These are phyloP conservation scores for Fusarium stilboides DNA, from an alignment of 2,329 filamentous ascomycete genomes.

Conservation along the genomic window DNA sequence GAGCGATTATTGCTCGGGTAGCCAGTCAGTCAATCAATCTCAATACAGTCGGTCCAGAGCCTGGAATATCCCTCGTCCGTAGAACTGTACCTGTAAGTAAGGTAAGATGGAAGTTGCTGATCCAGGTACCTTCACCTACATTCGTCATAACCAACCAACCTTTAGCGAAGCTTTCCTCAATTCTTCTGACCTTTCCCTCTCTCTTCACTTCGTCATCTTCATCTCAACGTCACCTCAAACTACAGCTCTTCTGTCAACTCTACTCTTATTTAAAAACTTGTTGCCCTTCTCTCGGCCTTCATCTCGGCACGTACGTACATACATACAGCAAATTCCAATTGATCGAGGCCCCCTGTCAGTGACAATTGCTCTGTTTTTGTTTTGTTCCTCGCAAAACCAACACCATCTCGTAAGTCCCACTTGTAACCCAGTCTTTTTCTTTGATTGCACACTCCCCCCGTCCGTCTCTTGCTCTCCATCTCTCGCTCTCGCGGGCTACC, in stretches of 20 bases:
- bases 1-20: constrained; percentile 39
- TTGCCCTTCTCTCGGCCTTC: constrained; percentile 13
- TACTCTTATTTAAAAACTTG: constrained; percentile 5
- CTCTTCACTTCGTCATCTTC: not conserved
- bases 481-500: no score
- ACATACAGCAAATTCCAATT: constrained; percentile 31
- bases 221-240: constrained; percentile 1
- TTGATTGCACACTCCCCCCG: constrained; percentile 21
- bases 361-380: constrained; percentile 36
- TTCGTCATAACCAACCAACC: no score
- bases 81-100: not conserved
- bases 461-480: no score
- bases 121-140: not conserved
- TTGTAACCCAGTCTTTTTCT: constrained; percentile 13
- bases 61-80: constrained; percentile 36
- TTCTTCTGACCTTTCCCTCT: not conserved
- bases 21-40: not conserved
- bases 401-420: constrained; percentile 36
- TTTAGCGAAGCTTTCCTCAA: constrained; percentile 26
- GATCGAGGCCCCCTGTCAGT: constrained; percentile 20
- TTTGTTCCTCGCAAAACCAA: constrained; percentile 33
- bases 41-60: not conserved
- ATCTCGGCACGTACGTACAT: constrained; percentile 22
- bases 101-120: constrained; percentile 18
- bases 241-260: constrained; percentile 4